Base-by-base conservation (phyloP, 192 early-diverging fungal genomes). In the Diversispora eburnea region DNA sequence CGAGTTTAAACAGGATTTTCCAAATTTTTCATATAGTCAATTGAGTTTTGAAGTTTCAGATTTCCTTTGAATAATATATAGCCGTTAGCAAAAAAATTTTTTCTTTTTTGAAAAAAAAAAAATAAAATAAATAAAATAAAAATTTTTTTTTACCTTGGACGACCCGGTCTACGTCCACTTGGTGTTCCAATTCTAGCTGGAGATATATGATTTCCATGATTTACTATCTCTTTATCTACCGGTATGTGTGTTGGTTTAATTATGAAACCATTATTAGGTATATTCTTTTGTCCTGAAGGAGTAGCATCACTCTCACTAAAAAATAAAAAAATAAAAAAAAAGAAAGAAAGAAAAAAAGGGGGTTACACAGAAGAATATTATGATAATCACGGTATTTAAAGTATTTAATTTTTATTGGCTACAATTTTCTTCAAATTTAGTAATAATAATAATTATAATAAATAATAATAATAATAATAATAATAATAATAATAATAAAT, bases 121-220 rank as follows among this genome's bases (percentile, higher is more conserved):
- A 33, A 33, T 33, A 33, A 33, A 33, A 33, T 33, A 33, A 33
- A 33, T 1, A 33, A 33, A 1, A 1, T 33, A 33, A 33, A 33
- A 33, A n/a, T n/a, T 33, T 33, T 33, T 33, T 33, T 33, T 33
- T 67, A 67, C 66, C 47, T 67, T 51, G 66, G 66, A 20, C 66
- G 45, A 5, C 66, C 66, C 0, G 66, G 66, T 19, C 66, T 22
- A 17, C 66, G 66, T 19, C 66, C 66, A 49, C 66, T 67, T 52
- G 66, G 47, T n/a, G 15, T 67, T 49, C 17, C 19, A 51, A 25
- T 12, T 12, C 66, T 10, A 8, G 47, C 43, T 1, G 66, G 47
- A 10, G 46, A 43, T n/a, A 43, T 45, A n/a, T 65, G 63, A 41
- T 65, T 33, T 15, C 63, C 63, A 65, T 45, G 5, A 52, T 17